Base-by-base conservation (phyloP, 1,284 basidiomycete species). In the Rhizoctonia solani region DNA sequence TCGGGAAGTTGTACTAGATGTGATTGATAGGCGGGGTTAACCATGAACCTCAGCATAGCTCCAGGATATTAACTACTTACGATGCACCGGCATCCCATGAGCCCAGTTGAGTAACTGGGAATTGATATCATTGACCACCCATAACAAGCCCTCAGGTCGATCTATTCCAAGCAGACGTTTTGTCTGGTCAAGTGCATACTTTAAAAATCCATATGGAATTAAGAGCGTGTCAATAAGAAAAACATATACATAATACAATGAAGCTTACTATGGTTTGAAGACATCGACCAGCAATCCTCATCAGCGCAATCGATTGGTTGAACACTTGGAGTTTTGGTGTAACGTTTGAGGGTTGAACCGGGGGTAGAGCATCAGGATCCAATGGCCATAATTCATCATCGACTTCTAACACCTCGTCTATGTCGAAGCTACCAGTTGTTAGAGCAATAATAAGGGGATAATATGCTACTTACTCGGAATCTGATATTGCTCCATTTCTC, bases 351-450 rank as follows among this genome's bases (percentile, higher is more conserved):
- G 50, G 50, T 16, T 53, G 50, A 5, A 30, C 29, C 16, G 50
- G 50, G 13, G 30, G 27, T 4, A 30, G 50, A 3, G 50, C 50
- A 21, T 53, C 19, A 3, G 50, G 50, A n/a, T 53, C 50, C 23
- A 53, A 32, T n/a, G 50, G 34, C 50, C 50, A 53, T 14, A n/a
- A 53, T 16, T 53, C 50, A 21, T 53, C 50, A 16, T 53, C 50
- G 5, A 53, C 21, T 32, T 53, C 50, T 23, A 53, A n/a, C 2
- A 23, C 27, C 16, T 19, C 30, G 34, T 11, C 50, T 30, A 53
- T 32, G 34, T 53, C 50, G 16, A n/a, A 30, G 34, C 50, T 53
- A 53, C 2, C 30, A 53, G 6, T 6, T 19, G 30, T 53, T 32
- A 53, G 50, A 4, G 9, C n/a, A 23, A 16, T n/a, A 53, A 29